Evolutionary conservation across 1,139 yeast genomes (phyloP).

Genomic region (Candida pseudoviswanathii): DNA sequence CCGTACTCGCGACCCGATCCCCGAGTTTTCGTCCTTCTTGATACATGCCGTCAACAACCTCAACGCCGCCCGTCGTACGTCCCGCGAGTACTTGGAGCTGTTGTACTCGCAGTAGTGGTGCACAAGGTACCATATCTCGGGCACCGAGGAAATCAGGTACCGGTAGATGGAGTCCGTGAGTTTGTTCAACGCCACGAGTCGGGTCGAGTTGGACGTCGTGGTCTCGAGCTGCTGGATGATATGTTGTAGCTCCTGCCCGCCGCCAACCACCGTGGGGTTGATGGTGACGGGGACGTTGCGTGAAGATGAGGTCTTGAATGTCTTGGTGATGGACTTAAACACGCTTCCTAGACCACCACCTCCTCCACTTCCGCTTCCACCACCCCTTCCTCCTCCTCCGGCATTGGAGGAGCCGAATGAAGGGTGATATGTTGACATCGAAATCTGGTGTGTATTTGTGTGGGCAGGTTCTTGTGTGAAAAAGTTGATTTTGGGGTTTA

Average conservation of each 20-base stretch:
- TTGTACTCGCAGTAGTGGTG: conserved; percentile 53
- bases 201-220: conserved; percentile 41
- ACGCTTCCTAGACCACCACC: conserved; percentile 48
- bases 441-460: neutral
- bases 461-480: neutral
- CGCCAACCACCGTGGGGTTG: conserved; percentile 66
- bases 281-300: conserved; percentile 43
- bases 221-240: conserved; percentile 41
- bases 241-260: conserved; percentile 52
- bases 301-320: conserved; percentile 42
- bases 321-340: conserved; percentile 55
- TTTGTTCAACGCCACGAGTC: conserved; percentile 50
- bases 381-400: no score
- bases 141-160: conserved; percentile 59
- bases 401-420: conserved; percentile 19
- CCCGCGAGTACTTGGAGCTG: conserved; percentile 23
- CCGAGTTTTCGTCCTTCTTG: conserved; percentile 47
- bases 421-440: conserved; percentile 42
- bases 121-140: conserved; percentile 78
- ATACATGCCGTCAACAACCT: conserved; percentile 60
- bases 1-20: conserved; percentile 48
- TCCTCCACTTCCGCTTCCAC: conserved; percentile 22
- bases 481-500: neutral
- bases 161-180: conserved; percentile 54
- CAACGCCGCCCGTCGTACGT: conserved; percentile 56